A percentile compares a stretch with the other conserved stretches of the same genome.
Evolutionary conservation across 768 basidiomycete species (phyloP).

Genomic region (Rickenella mellea): DNA sequence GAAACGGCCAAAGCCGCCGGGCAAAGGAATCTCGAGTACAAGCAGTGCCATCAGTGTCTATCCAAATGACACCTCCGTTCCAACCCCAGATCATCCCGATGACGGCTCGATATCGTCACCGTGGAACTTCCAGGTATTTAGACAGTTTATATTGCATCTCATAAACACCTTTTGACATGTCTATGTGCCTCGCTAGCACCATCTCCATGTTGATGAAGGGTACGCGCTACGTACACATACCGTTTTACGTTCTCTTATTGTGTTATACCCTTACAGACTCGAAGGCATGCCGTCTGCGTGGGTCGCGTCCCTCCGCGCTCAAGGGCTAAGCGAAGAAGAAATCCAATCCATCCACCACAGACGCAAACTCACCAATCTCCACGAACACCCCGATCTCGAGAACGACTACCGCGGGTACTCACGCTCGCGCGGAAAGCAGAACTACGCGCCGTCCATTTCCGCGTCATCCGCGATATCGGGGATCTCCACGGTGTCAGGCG

Average conservation of each 20-base stretch:
- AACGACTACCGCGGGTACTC: too few relatives aligned
- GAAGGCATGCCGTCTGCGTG: not conserved
- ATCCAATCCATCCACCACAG: not conserved
- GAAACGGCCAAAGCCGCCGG: too few relatives aligned
- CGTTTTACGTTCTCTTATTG: not conserved
- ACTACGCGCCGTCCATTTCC: too few relatives aligned
- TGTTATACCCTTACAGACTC: not conserved
- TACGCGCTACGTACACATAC: not conserved
- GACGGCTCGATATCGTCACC: not conserved
- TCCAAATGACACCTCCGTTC: too few relatives aligned
- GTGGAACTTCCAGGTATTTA: not conserved
- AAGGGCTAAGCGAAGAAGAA: not conserved
- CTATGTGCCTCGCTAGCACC: not conserved
- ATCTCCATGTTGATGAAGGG: constrained; percentile 1
- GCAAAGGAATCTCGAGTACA: too few relatives aligned
- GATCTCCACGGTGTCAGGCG: too few relatives aligned
- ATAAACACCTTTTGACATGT: not conserved
- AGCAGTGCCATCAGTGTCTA: too few relatives aligned
- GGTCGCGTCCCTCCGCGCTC: not conserved
- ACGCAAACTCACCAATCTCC: constrained; percentile 1
- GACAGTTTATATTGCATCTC: too few relatives aligned
- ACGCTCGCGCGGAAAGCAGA: too few relatives aligned
- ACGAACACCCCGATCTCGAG: not conserved
- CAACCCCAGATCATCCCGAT: not conserved
- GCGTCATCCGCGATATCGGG: too few relatives aligned